Conservation (phyloP, 352 stramenopile genomes). For the Globisporangium uncinulatum region DNA sequence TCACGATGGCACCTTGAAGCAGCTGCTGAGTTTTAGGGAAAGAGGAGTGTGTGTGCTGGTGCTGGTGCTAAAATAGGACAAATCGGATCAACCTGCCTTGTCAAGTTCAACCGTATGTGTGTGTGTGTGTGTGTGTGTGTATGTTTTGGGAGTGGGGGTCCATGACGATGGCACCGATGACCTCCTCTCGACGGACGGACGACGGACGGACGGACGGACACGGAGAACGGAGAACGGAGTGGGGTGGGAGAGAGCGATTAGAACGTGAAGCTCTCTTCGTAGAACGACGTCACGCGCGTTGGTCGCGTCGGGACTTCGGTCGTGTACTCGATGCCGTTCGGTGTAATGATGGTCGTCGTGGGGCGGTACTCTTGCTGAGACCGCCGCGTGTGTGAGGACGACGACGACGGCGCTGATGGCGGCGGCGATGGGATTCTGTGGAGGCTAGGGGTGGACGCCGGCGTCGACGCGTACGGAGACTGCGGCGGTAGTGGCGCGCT, state of each 20-base stretch:
- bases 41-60: not conserved
- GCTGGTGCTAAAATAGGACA: no score
- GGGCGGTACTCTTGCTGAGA: not conserved
- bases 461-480: slow-evolving; percentile 2
- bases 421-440: not conserved
- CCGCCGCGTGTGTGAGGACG: not conserved
- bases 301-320: slow-evolving; percentile 11
- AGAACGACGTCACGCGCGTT: slow-evolving; percentile 26
- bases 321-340: slow-evolving; percentile 19
- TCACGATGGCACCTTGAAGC: not conserved
- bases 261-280: slow-evolving; percentile 57
- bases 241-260: slow-evolving; percentile 15
- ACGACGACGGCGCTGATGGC: not conserved
- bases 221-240: no score
- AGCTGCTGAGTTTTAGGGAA: not conserved
- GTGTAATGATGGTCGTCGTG: slow-evolving; percentile 17
- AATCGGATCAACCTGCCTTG: no score
- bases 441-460: not conserved
- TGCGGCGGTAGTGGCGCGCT: slow-evolving; percentile 12
- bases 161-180: not conserved
- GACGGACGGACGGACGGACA: not conserved
- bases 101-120: not conserved
- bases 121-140: not conserved
- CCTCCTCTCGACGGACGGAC: not conserved
- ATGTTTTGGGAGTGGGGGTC: not conserved